Conservation (phyloP, 257 asterid species). For the Penstemon barbatus region DNA sequence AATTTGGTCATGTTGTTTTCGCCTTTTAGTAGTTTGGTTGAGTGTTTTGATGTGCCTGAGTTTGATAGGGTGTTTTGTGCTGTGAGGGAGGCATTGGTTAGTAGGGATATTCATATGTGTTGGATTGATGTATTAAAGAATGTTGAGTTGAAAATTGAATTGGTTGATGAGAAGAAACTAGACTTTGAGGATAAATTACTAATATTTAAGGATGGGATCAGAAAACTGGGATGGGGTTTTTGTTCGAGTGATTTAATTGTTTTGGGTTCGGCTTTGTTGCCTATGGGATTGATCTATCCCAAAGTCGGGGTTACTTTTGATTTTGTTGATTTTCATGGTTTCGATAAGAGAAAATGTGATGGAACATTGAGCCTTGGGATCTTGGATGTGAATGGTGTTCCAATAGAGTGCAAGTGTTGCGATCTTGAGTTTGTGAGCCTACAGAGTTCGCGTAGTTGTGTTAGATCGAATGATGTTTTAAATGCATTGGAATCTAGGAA, state of each 20-base stretch:
- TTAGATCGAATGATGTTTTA: constrained; percentile 34
- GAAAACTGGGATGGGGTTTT: constrained; percentile 72
- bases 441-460: constrained; percentile 31
- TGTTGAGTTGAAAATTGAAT: constrained; percentile 29
- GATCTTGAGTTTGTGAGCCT: constrained; percentile 69
- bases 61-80: constrained; percentile 46
- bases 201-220: constrained; percentile 38
- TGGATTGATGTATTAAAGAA: constrained; percentile 76
- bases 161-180: constrained; percentile 29
- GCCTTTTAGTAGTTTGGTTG: constrained; percentile 38
- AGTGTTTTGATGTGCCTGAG: constrained; percentile 39
- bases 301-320: constrained; percentile 49
- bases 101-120: constrained; percentile 67
- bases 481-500: constrained; percentile 38
- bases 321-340: constrained; percentile 33
- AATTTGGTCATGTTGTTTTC: constrained; percentile 80
- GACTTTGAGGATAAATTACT: constrained; percentile 26
- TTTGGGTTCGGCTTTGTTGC: constrained; percentile 74
- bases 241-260: constrained; percentile 66
- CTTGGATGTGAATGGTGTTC: constrained; percentile 66
- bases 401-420: constrained; percentile 67
- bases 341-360: constrained; percentile 27
- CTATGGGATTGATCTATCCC: constrained; percentile 81
- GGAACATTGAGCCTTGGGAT: constrained; percentile 71
- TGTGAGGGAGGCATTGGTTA: constrained; percentile 49